Evolutionary conservation across 139 green algal species (phyloP).

Genomic region (Picochlorum sp.): DNA sequence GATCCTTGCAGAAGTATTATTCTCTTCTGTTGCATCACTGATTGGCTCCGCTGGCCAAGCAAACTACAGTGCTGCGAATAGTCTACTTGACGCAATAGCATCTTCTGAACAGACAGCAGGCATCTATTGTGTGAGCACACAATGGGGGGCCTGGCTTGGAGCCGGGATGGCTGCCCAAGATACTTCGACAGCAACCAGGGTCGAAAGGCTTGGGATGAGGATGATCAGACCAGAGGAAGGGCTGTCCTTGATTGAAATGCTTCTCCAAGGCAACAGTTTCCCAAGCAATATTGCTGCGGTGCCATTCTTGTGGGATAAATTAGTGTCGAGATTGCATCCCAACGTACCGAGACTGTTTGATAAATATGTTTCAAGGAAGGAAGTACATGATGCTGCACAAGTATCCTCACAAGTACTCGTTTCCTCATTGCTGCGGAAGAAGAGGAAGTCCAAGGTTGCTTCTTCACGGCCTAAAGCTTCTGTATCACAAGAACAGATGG

Average conservation of each 20-base stretch:
- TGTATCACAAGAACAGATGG: not conserved
- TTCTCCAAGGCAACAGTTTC: constrained; percentile 3
- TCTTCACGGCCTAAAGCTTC: not conserved
- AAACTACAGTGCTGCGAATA: constrained; percentile 49
- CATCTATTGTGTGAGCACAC: constrained; percentile 14
- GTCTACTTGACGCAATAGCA: constrained; percentile 31
- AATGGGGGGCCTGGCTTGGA: constrained; percentile 48
- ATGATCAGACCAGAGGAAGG: constrained; percentile 30
- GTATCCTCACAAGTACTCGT: not conserved
- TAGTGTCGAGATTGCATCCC: constrained; percentile 8
- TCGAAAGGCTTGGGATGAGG: constrained; percentile 63
- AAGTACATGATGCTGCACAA: too few species aligned
- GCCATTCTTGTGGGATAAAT: constrained; percentile 27
- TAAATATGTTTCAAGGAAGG: not conserved
- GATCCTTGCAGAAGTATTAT: constrained; percentile 26
- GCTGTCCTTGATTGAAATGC: constrained; percentile 41
- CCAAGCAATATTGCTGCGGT: constrained; percentile 17
- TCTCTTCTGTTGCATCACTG: constrained; percentile 47
- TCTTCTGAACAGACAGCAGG: not conserved
- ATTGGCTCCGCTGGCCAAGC: constrained; percentile 40
- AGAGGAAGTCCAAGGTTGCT: not conserved
- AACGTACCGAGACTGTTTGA: constrained; percentile 20
- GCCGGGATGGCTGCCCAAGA: constrained; percentile 39
- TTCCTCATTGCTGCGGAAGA: not conserved
- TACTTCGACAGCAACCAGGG: constrained; percentile 40